A percentile compares a stretch with the other conserved stretches of the same genome.
These are phyloP conservation scores for Ogataea pini DNA, from an alignment of 805 yeast species.

Conservation along the genomic window DNA sequence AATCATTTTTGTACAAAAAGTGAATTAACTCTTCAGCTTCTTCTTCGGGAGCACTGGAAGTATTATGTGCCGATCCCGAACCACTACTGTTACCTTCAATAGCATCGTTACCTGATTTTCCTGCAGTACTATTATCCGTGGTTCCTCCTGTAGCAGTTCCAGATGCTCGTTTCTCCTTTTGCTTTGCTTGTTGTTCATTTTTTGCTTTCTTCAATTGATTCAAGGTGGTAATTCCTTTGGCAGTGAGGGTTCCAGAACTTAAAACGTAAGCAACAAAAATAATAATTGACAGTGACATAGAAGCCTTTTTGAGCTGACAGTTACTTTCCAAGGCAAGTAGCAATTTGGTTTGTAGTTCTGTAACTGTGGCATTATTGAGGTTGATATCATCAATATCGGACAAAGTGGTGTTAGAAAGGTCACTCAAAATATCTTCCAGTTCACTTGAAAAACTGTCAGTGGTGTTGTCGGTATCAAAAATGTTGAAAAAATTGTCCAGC, in stretches of 20 bases:
- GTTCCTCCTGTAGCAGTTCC: neutral
- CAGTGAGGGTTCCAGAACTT: constrained; percentile 18
- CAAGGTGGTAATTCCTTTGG: constrained; percentile 15
- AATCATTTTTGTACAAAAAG: constrained; percentile 19
- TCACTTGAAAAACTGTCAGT: constrained; percentile 8
- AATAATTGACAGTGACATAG: constrained; percentile 21
- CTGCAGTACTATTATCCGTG: neutral
- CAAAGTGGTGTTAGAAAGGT: constrained; percentile 5
- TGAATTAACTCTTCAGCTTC: constrained; percentile 8
- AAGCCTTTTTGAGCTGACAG: constrained; percentile 27
- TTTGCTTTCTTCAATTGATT: constrained; percentile 12
- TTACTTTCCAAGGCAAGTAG: constrained; percentile 18
- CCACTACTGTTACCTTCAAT: too few relatives aligned
- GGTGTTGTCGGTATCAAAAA: constrained; percentile 13
- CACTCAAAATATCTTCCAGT: constrained; percentile 7
- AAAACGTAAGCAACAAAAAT: constrained; percentile 16
- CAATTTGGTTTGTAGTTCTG: constrained; percentile 18
- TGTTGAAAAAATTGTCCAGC: constrained; percentile 23
- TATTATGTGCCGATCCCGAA: neutral
- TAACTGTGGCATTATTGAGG: constrained; percentile 16
- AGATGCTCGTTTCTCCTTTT: neutral
- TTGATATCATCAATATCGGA: neutral
- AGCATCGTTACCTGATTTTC: neutral
- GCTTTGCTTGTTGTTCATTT: neutral
- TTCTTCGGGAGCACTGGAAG: neutral